A percentile compares a stretch with the other conserved stretches of the same genome.
These are phyloP conservation scores for Helicocarpus griseus DNA, from an alignment of 2,329 filamentous ascomycete species.

Conservation along the genomic window DNA sequence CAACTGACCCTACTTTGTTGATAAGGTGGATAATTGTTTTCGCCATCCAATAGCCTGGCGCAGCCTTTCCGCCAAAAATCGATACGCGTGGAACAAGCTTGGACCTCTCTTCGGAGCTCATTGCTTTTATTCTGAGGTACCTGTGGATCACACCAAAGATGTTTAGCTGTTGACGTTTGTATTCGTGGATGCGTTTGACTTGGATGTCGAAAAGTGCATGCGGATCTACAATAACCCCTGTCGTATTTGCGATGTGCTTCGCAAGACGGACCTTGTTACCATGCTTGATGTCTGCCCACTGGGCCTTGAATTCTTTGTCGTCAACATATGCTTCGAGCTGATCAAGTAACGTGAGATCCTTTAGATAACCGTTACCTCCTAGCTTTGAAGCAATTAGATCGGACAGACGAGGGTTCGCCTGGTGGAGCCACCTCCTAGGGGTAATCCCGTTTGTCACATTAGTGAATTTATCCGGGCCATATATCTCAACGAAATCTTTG, in stretches of 20 bases:
- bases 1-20: conserved; percentile 79
- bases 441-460: conserved; percentile 99
- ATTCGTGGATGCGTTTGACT: conserved; percentile 98
- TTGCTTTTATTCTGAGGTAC: conserved; percentile 78
- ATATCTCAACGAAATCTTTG: conserved; percentile 95
- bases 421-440: conserved; percentile 89
- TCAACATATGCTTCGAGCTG: conserved; percentile 75
- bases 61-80: conserved; percentile 96
- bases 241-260: conserved; percentile 77
- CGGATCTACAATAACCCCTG: conserved; percentile 75
- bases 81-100: conserved; percentile 80
- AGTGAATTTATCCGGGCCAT: conserved; percentile 93
- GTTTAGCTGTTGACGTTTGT: conserved; percentile 98
- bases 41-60: conserved; percentile 99
- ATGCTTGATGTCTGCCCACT: conserved; percentile 95
- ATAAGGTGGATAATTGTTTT: conserved; percentile 97
- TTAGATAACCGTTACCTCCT: conserved; percentile 74
- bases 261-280: conserved; percentile 90
- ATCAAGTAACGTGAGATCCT: conserved; percentile 77
- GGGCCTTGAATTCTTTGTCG: conserved; percentile 82
- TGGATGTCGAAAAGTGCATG: conserved; percentile 88
- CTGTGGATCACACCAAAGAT: conserved; percentile 96
- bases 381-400: conserved; percentile 86
- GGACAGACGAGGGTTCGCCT: conserved; percentile 87
- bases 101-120: conserved; percentile 75